These are phyloP conservation scores for Sideroxylon spinosum DNA, from an alignment of 179 eudicot species.

Conservation along the genomic window DNA sequence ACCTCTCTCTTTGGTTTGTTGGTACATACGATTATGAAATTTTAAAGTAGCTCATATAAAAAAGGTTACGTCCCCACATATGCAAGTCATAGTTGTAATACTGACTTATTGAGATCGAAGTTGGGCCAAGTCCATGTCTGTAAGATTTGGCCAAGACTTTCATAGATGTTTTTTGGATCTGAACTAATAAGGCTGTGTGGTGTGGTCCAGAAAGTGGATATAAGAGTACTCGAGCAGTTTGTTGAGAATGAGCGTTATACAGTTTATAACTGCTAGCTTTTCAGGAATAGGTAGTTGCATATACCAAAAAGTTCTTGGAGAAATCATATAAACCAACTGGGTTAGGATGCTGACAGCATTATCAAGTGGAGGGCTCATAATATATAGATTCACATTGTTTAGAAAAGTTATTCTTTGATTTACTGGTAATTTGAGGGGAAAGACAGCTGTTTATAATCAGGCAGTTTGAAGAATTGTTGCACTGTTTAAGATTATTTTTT, in stretches of 20 bases:
- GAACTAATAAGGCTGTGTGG: neutral
- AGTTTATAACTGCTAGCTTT: neutral
- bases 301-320: neutral
- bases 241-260: neutral
- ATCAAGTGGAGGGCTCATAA: neutral
- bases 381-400: neutral
- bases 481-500: neutral
- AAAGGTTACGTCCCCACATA: neutral
- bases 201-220: neutral
- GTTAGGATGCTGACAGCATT: neutral
- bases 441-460: too few relatives aligned
- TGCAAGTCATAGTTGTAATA: neutral
- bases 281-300: neutral
- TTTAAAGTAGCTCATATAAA: neutral
- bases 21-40: neutral
- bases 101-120: neutral
- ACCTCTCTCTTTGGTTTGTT: neutral
- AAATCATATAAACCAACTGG: neutral
- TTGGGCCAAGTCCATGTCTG: neutral
- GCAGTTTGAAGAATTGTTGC: neutral
- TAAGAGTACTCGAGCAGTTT: neutral
- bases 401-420: neutral
- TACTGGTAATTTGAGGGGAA: too few relatives aligned
- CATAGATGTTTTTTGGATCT: neutral
- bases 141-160: neutral